Evolutionary conservation across 225 moss, liverwort and hornwort species (phyloP).

Genomic region (Climacium dendroides): DNA sequence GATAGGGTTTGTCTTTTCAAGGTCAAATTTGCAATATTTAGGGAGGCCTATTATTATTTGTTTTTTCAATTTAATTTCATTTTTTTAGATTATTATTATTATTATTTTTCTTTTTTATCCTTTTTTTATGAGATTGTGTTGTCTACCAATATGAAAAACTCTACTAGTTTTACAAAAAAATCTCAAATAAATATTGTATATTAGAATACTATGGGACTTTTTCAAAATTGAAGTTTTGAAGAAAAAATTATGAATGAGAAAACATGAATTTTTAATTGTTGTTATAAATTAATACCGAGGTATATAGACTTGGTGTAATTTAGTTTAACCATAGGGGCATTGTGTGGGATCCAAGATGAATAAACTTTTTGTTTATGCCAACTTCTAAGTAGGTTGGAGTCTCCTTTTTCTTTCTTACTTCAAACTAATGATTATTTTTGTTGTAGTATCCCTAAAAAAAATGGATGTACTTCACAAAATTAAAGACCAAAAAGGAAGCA

Average conservation of each 20-base stretch:
- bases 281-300: no score
- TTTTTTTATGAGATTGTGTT: no score
- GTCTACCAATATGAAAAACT: background rate
- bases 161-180: background rate
- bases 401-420: background rate
- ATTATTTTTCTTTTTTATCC: no score
- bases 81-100: background rate
- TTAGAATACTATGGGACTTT: background rate
- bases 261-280: background rate
- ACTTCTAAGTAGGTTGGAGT: background rate
- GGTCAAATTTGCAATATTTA: background rate
- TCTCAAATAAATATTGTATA: background rate
- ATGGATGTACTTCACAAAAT: background rate
- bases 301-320: background rate
- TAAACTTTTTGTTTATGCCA: background rate
- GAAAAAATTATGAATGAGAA: background rate
- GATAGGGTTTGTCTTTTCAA: background rate
- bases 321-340: no score
- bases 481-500: background rate
- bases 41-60: background rate
- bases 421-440: background rate
- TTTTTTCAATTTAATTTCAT: no score
- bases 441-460: background rate
- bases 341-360: fast-evolving
- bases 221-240: background rate